These are phyloP conservation scores for Vitellaria paradoxa DNA, from an alignment of 179 eudicot genomes.

Conservation along the genomic window DNA sequence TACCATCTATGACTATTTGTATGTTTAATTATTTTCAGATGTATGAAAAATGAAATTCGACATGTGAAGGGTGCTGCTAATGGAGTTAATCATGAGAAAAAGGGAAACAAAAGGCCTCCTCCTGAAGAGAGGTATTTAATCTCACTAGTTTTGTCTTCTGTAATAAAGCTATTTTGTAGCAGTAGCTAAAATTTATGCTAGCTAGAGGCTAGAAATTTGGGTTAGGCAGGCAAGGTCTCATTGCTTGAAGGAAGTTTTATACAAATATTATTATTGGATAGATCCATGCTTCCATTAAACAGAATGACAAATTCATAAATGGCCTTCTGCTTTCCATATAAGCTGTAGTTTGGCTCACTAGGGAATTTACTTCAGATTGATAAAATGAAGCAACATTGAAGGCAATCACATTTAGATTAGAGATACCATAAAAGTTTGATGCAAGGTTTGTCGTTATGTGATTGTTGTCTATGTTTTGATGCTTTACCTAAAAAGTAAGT, in stretches of 20 bases:
- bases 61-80: constrained; percentile 56
- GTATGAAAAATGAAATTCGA: neutral
- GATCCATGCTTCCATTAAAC: no score
- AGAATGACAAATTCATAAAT: neutral
- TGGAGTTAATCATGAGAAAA: constrained; percentile 45
- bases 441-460: neutral
- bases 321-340: neutral
- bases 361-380: neutral
- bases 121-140: constrained; percentile 56
- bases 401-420: neutral
- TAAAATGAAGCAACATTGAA: neutral
- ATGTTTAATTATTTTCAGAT: neutral
- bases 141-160: constrained; percentile 5
- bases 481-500: neutral
- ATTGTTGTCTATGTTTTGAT: neutral
- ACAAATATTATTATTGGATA: no score
- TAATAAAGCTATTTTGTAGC: neutral
- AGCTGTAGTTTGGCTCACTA: neutral
- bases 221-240: neutral
- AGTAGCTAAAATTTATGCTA: neutral
- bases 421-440: neutral
- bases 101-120: constrained; percentile 67
- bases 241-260: neutral
- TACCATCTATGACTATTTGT: constrained; percentile 3
- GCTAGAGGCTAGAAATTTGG: neutral